phyloP scores from a whole-genome alignment of 116 monocot species.

The Posidonia oceanica region DNA sequence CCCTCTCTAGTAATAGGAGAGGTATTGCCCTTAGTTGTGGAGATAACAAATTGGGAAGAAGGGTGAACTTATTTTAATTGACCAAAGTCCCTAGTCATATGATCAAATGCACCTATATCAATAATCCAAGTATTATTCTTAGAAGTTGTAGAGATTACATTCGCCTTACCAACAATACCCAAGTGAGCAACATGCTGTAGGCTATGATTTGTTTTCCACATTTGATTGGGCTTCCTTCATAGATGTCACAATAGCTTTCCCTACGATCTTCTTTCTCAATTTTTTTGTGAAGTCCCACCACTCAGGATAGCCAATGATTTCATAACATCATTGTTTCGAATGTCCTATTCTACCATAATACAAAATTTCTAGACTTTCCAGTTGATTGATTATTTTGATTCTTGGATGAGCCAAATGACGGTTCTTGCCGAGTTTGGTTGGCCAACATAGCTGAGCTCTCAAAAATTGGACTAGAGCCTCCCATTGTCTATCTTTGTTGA shows the following conservation, averaged over 20 bases:
- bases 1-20: not conserved
- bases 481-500: not conserved
- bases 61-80: too few relatives aligned
- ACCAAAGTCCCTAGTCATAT: not conserved
- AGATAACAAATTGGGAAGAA: not conserved
- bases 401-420: too few relatives aligned
- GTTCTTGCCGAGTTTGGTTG: not conserved
- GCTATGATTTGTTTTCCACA: not conserved
- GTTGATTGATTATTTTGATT: too few relatives aligned
- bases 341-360: slow-evolving; percentile 2
- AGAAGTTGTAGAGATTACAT: slow-evolving; percentile 3
- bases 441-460: slow-evolving; percentile 5
- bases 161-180: slow-evolving; percentile 1
- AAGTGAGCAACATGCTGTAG: not conserved
- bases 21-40: slow-evolving; percentile 6
- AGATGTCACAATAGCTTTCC: too few relatives aligned
- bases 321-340: slow-evolving; percentile 4
- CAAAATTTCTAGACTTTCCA: too few relatives aligned
- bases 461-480: not conserved
- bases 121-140: too few relatives aligned
- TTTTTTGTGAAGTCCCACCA: slow-evolving; percentile 4
- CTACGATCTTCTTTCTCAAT: not conserved
- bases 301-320: slow-evolving; percentile 7
- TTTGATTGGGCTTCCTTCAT: too few relatives aligned
- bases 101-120: too few relatives aligned